phyloP scores from a whole-genome alignment of 495 filamentous ascomycete species.

The Glutinoglossum americanum region DNA sequence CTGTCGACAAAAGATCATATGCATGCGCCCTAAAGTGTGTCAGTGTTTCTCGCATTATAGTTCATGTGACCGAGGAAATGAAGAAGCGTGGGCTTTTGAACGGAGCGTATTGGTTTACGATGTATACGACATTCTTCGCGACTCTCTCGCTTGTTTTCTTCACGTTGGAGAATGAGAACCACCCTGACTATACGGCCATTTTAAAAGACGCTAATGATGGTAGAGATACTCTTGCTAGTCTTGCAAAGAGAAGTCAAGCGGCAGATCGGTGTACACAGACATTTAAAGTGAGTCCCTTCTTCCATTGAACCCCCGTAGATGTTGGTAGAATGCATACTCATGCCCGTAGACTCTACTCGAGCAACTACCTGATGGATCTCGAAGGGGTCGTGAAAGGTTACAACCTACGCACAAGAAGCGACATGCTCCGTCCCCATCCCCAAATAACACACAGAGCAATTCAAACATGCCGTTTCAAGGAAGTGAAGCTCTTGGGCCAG shows the following conservation, averaged over 20 bases:
- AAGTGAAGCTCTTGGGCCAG: neutral
- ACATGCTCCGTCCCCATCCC: slow-evolving; percentile 25
- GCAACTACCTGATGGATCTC: slow-evolving; percentile 1
- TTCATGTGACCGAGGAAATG: slow-evolving; percentile 82
- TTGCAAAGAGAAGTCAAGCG: slow-evolving; percentile 69
- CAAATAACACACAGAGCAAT: slow-evolving; percentile 7
- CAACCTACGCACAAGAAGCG: slow-evolving; percentile 30
- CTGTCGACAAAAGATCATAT: slow-evolving; percentile 67
- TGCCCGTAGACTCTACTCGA: slow-evolving; percentile 1
- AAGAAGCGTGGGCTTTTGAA: slow-evolving; percentile 60
- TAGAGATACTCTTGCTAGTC: slow-evolving; percentile 50
- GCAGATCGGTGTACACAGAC: slow-evolving; percentile 65
- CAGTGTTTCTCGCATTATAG: slow-evolving; percentile 77
- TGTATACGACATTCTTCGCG: slow-evolving; percentile 91
- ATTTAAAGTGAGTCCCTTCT: slow-evolving; percentile 34
- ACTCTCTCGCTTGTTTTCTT: slow-evolving; percentile 80
- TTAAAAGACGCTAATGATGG: slow-evolving; percentile 69
- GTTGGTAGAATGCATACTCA: too few species aligned
- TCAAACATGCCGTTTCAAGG: neutral
- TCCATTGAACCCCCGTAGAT: too few species aligned
- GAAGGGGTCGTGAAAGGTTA: neutral
- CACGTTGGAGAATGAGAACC: slow-evolving; percentile 74
- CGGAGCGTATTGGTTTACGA: slow-evolving; percentile 89
- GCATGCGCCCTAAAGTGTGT: slow-evolving; percentile 85
- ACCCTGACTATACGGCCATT: slow-evolving; percentile 49